Conservation (phyloP, 371 early-diverging fungal species). For the Sanchytrium tribonematis region DNA sequence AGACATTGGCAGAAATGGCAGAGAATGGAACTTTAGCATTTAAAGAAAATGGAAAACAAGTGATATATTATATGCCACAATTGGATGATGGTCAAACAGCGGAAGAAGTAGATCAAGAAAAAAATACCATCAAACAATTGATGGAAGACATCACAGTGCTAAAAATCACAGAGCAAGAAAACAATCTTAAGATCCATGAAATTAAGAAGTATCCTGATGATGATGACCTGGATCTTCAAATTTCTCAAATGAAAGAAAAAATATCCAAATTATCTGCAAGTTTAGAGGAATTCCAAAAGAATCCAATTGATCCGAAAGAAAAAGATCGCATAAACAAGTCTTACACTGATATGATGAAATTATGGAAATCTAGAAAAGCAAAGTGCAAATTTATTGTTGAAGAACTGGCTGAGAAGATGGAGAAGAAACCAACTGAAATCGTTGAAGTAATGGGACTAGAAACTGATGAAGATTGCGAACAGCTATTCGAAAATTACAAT, state of each 20-base stretch:
- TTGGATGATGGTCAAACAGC: not conserved
- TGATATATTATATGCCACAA: not conserved
- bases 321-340: not conserved
- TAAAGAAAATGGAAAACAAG: not conserved
- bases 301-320: not conserved
- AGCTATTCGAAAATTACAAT: not conserved
- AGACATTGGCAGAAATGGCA: not conserved
- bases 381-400: not conserved
- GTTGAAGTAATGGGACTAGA: not conserved
- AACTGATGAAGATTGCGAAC: not conserved
- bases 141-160: not conserved
- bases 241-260: not conserved
- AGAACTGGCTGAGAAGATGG: not conserved
- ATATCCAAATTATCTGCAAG: not conserved
- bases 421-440: not conserved
- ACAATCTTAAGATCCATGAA: not conserved
- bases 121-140: not conserved
- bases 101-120: not conserved
- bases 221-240: not conserved
- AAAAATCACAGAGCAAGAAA: not conserved
- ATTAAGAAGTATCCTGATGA: not conserved
- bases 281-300: not conserved
- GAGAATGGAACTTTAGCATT: not conserved
- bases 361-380: not conserved
- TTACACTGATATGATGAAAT: not conserved